phyloP scores from a whole-genome alignment of 192 early-diverging fungal genomes.

The Chytriomyces hyalinus region DNA sequence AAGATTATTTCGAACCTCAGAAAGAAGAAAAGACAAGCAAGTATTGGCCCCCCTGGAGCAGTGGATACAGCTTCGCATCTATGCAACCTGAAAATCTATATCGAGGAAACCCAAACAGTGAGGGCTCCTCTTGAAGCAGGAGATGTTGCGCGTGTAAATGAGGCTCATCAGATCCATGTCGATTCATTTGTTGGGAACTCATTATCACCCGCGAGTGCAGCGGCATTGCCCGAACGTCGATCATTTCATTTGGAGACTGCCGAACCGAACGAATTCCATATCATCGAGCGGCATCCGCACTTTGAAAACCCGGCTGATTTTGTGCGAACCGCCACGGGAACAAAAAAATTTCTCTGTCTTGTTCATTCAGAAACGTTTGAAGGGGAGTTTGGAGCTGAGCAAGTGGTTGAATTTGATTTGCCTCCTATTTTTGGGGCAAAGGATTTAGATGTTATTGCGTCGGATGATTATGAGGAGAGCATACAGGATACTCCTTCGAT shows the following conservation, averaged over 20 bases:
- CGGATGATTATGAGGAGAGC: not conserved
- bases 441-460: conserved; percentile 11
- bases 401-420: not conserved
- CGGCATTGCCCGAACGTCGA: not conserved
- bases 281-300: too few relatives aligned
- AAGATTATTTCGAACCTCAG: conserved; percentile 19
- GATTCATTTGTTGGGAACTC: conserved; percentile 14
- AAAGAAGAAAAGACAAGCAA: not conserved
- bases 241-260: not conserved
- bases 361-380: conserved; percentile 12
- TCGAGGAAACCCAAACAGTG: conserved; percentile 30
- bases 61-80: conserved; percentile 3
- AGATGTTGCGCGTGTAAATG: conserved; percentile 6
- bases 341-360: conserved; percentile 5
- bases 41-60: not conserved
- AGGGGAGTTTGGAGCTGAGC: not conserved
- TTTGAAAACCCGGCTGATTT: conserved; percentile 12
- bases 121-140: conserved; percentile 24
- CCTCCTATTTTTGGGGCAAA: conserved; percentile 29
- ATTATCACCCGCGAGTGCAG: not conserved
- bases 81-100: conserved; percentile 15
- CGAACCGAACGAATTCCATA: not conserved
- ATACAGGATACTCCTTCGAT: not conserved
- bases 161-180: not conserved
- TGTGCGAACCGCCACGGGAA: conserved; percentile 10